These are phyloP conservation scores for Bimuria novae-zelandiae DNA, from an alignment of 2,329 filamentous ascomycete species.

Conservation along the genomic window DNA sequence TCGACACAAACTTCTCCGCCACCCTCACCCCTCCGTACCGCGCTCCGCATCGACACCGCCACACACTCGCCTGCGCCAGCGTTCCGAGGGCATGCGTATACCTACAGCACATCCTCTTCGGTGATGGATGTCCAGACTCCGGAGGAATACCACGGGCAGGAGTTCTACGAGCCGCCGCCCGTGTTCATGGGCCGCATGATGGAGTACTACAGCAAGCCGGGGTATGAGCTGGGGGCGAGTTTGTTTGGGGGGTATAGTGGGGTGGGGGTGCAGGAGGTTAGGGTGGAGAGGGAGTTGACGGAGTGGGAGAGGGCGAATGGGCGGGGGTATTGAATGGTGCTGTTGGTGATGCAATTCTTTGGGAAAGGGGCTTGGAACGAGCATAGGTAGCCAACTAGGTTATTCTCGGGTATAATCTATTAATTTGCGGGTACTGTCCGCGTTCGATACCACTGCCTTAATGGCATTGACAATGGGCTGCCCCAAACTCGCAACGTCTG, in stretches of 20 bases:
- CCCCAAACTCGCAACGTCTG: no score
- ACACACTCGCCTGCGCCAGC: slow-evolving; percentile 1
- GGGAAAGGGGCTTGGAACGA: no score
- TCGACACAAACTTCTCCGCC: neutral
- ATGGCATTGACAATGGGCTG: no score
- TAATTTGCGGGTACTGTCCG: no score
- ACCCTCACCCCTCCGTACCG: neutral
- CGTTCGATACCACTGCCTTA: no score
- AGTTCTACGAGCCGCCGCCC: slow-evolving; percentile 7
- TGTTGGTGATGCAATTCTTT: no score
- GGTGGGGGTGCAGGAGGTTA: slow-evolving; percentile 15
- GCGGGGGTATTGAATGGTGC: slow-evolving; percentile 3
- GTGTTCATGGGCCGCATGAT: slow-evolving; percentile 39
- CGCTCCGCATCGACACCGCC: slow-evolving; percentile 15
- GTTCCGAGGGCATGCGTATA: slow-evolving; percentile 10
- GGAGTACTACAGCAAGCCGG: slow-evolving; percentile 38
- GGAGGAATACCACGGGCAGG: slow-evolving; percentile 8
- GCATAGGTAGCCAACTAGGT: no score
- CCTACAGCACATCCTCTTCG: slow-evolving; percentile 19
- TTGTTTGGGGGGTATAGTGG: slow-evolving; percentile 28
- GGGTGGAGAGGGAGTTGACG: slow-evolving; percentile 20
- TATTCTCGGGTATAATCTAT: no score
- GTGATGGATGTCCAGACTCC: slow-evolving; percentile 23
- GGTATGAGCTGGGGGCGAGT: slow-evolving; percentile 41
- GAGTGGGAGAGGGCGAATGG: slow-evolving; percentile 8